A percentile compares a stretch with the other conserved stretches of the same genome.
phyloP scores from a whole-genome alignment of 192 early-diverging fungal genomes.

The Entomortierella parvispora region DNA sequence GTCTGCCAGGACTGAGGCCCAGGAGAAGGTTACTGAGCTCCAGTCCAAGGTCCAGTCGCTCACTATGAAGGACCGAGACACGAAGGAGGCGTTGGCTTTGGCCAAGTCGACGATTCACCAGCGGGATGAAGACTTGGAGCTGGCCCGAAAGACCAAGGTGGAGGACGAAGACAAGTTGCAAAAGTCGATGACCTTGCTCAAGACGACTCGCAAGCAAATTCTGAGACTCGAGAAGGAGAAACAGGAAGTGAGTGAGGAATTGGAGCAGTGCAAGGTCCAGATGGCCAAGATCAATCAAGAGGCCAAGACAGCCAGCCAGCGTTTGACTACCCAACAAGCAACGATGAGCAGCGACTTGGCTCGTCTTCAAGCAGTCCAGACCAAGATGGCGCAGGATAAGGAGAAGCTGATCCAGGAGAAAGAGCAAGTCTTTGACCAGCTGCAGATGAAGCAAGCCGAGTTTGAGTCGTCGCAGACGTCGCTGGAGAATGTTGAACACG shows the following conservation, averaged over 20 bases:
- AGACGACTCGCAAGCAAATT: slow-evolving; percentile 65
- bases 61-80: slow-evolving; percentile 51
- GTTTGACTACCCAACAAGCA: slow-evolving; percentile 32
- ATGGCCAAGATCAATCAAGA: slow-evolving; percentile 43
- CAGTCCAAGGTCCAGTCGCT: slow-evolving; percentile 43
- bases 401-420: slow-evolving; percentile 58
- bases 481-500: slow-evolving; percentile 64
- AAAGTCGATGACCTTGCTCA: slow-evolving; percentile 52
- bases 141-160: slow-evolving; percentile 35
- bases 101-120: slow-evolving; percentile 60
- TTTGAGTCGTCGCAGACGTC: slow-evolving; percentile 68
- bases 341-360: slow-evolving; percentile 49
- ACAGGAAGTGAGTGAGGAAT: slow-evolving; percentile 52
- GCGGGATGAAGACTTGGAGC: slow-evolving; percentile 55
- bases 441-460: slow-evolving; percentile 68
- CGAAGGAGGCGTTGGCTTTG: slow-evolving; percentile 58
- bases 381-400: slow-evolving; percentile 56
- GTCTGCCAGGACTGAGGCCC: slow-evolving; percentile 50
- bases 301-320: slow-evolving; percentile 24
- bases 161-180: slow-evolving; percentile 63
- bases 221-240: slow-evolving; percentile 63
- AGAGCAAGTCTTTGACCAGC: slow-evolving; percentile 62
- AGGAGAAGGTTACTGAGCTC: slow-evolving; percentile 53
- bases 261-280: slow-evolving; percentile 40
- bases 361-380: slow-evolving; percentile 46